Evolutionary conservation across 2,329 filamentous ascomycete genomes (phyloP), one percentile per base, ranked within the genome.

Genomic region (Rugonectria rugulosa): DNA sequence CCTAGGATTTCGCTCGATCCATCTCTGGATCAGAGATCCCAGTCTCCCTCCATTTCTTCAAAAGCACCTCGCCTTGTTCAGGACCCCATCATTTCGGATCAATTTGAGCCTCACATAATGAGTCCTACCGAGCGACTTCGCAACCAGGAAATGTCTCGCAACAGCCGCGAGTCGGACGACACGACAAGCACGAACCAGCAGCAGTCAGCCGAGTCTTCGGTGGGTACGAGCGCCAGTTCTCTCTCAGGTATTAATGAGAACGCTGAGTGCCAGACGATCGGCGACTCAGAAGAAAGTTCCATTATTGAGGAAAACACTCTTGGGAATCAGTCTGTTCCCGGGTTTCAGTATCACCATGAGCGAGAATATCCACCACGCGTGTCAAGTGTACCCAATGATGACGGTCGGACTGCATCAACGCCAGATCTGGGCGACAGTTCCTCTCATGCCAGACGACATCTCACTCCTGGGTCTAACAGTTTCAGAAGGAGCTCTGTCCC

Each of bases 321-420:
- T 6, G 75, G 72, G 50, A 75, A 70, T 59, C 74, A 77, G 49
- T 71, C 77, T 4, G 81, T 87, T 8, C 82, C 84, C 10, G 81
- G 80, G 59, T 79, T 88, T 50, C 84, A 88, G 66, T 88, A 88
- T 62, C 83, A 88, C 63, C 85, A 88, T 61, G 85, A 85, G 62
- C 78, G 80, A 44, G 70, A 78, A 2, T 77, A 65, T 63, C 79
- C 59, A 68, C 73, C 51, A 19, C 73, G 75, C 21, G 74, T 77
- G 53, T 73, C 73, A 45, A 81, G 73, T 63, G 74, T 73, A n/a
- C 72, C 75, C 29, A 72, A 70, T 54, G 79, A 75, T 31, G 75
- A 77, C 45, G 69, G 70, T n/a, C 75, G 76, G 49, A 74, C 75
- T 29, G 74, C 76, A 5, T 84, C 83, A 7, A 82, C 75, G 45